Evolutionary conservation across 1,139 yeast genomes (phyloP).

Genomic region (Protomyces gravidus): DNA sequence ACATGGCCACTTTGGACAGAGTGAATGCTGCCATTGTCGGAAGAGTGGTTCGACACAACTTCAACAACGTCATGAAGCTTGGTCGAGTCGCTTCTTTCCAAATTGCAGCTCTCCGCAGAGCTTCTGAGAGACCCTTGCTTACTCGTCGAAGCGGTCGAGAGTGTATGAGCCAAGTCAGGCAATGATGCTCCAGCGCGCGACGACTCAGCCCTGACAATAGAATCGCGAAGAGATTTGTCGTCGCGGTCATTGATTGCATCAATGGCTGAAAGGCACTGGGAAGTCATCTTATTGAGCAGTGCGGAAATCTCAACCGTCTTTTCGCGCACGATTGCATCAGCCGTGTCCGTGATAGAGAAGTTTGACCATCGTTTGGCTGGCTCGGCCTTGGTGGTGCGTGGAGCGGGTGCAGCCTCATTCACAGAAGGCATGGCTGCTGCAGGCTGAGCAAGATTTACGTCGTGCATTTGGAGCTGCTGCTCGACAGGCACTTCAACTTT

Average conservation of each 20-base stretch:
- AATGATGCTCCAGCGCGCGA: background rate
- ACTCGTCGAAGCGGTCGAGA: background rate
- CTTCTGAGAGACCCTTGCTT: background rate
- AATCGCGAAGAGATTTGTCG: conserved; percentile 8
- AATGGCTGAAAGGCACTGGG: conserved; percentile 20
- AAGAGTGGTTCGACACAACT: background rate
- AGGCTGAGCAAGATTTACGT: background rate
- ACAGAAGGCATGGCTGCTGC: background rate
- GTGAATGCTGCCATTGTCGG: background rate
- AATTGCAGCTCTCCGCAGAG: background rate
- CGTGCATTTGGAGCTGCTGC: background rate
- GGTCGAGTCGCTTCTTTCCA: background rate
- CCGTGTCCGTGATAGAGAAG: conserved; percentile 8
- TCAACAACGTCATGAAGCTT: background rate
- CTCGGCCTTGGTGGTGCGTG: background rate
- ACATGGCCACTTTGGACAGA: background rate
- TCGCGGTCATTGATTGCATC: conserved; percentile 16
- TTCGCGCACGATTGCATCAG: conserved; percentile 24
- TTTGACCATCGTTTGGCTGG: background rate
- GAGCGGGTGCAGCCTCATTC: background rate
- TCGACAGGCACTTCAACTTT: background rate
- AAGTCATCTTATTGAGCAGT: conserved; percentile 23
- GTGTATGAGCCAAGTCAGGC: background rate
- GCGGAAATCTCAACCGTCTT: conserved; percentile 10
- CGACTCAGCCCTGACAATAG: no score